phyloP scores from a whole-genome alignment of 768 basidiomycete species.

The Multifurca ochricompacta region DNA sequence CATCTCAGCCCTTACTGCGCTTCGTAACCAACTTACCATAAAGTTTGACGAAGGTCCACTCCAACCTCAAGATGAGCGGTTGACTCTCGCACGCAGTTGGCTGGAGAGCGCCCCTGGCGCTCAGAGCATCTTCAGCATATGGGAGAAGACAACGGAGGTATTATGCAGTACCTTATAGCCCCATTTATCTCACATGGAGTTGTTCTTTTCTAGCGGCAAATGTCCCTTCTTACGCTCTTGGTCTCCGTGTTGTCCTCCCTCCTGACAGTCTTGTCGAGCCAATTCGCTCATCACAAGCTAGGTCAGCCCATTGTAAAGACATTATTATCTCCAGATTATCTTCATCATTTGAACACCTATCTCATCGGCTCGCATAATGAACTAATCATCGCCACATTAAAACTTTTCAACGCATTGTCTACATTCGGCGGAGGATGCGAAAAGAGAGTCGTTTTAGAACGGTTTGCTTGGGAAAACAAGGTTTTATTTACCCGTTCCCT shows the following conservation, averaged over 20 bases:
- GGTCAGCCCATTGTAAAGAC: conserved; percentile 57
- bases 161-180: conserved; percentile 20
- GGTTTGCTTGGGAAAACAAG: conserved; percentile 75
- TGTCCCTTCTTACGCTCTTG: conserved; percentile 36
- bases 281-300: conserved; percentile 57
- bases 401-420: conserved; percentile 54
- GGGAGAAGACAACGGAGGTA: conserved; percentile 49
- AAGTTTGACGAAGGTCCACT: conserved; percentile 41
- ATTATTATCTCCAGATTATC: conserved; percentile 48
- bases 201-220: conserved; percentile 34
- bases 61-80: conserved; percentile 48
- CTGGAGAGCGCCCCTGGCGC: conserved; percentile 48
- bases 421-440: conserved; percentile 60
- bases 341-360: conserved; percentile 52
- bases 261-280: conserved; percentile 55
- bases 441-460: conserved; percentile 52
- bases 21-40: conserved; percentile 59
- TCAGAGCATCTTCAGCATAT: conserved; percentile 53
- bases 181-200: not conserved
- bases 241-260: conserved; percentile 50
- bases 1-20: conserved; percentile 35
- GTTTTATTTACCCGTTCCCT: conserved; percentile 28
- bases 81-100: conserved; percentile 56
- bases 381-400: conserved; percentile 56
- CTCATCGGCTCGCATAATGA: conserved; percentile 57